These are phyloP conservation scores for Ogataea pini DNA, from an alignment of 805 yeast species.

Conservation along the genomic window DNA sequence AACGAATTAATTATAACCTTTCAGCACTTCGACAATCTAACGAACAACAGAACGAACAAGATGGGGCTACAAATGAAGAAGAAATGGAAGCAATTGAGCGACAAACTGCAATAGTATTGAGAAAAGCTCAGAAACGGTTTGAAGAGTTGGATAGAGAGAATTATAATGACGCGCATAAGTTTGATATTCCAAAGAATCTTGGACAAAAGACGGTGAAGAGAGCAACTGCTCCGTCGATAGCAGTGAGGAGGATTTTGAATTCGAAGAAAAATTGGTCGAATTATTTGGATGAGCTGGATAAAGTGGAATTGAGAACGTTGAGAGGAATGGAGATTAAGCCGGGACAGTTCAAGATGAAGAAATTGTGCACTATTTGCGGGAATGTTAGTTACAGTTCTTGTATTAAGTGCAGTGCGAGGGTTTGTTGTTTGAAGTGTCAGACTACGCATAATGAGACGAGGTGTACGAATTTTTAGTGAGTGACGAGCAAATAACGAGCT, in stretches of 20 bases:
- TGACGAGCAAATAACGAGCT: too few relatives aligned
- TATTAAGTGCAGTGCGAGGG: slow-evolving; percentile 42
- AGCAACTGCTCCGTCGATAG: slow-evolving; percentile 31
- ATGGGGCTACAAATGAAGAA: slow-evolving; percentile 30
- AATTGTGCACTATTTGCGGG: slow-evolving; percentile 49
- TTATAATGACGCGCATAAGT: slow-evolving; percentile 38
- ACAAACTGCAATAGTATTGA: slow-evolving; percentile 33
- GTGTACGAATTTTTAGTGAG: slow-evolving; percentile 39
- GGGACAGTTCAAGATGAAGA: slow-evolving; percentile 37
- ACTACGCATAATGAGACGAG: slow-evolving; percentile 45
- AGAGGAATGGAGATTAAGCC: slow-evolving; percentile 35
- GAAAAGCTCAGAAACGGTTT: slow-evolving; percentile 40
- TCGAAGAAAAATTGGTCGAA: slow-evolving; percentile 44
- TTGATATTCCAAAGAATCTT: slow-evolving; percentile 40
- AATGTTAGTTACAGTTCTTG: slow-evolving; percentile 43
- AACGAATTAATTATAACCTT: slow-evolving; percentile 37
- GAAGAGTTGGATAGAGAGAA: slow-evolving; percentile 45
- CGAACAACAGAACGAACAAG: slow-evolving; percentile 25
- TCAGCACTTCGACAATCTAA: slow-evolving; percentile 31
- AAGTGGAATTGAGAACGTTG: slow-evolving; percentile 34
- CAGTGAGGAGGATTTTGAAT: slow-evolving; percentile 39
- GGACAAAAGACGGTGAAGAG: slow-evolving; percentile 23
- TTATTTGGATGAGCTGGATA: slow-evolving; percentile 44
- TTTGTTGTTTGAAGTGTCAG: slow-evolving; percentile 44
- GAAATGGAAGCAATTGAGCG: slow-evolving; percentile 31